These are phyloP conservation scores for Colletotrichum cuscutae DNA, from an alignment of 2,329 filamentous ascomycete species.

Conservation along the genomic window DNA sequence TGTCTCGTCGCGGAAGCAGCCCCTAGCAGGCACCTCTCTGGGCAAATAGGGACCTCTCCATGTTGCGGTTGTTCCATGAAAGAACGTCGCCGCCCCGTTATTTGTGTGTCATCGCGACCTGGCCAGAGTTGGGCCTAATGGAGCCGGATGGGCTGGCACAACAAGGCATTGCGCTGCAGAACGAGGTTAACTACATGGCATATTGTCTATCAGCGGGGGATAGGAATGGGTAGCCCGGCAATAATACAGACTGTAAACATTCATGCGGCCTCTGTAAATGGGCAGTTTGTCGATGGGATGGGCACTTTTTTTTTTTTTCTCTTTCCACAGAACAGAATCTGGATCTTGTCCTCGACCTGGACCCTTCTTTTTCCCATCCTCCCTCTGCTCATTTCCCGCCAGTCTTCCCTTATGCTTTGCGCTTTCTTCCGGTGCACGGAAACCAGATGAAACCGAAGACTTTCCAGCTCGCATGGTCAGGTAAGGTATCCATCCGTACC, in stretches of 20 bases:
- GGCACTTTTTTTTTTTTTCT: neutral
- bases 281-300: neutral
- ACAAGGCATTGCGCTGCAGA: constrained; percentile 10
- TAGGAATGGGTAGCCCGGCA: constrained; percentile 8
- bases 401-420: constrained; percentile 1
- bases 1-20: constrained; percentile 10
- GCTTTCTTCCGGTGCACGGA: neutral
- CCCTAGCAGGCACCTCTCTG: constrained; percentile 1
- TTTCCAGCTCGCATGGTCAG: neutral
- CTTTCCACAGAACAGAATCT: neutral
- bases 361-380: constrained; percentile 1
- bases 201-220: neutral
- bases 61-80: neutral
- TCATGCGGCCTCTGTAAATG: constrained; percentile 20
- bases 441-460: constrained; percentile 29
- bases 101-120: constrained; percentile 24
- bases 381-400: too few species aligned
- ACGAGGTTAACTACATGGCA: neutral
- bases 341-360: constrained; percentile 6
- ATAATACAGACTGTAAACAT: constrained; percentile 22
- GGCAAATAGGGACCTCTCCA: constrained; percentile 10
- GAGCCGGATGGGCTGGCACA: constrained; percentile 2
- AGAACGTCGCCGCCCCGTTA: constrained; percentile 12
- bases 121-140: constrained; percentile 8
- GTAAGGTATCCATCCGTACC: too few species aligned